phyloP scores from a whole-genome alignment of 768 basidiomycete genomes.

The Psilocybe cubensis region DNA sequence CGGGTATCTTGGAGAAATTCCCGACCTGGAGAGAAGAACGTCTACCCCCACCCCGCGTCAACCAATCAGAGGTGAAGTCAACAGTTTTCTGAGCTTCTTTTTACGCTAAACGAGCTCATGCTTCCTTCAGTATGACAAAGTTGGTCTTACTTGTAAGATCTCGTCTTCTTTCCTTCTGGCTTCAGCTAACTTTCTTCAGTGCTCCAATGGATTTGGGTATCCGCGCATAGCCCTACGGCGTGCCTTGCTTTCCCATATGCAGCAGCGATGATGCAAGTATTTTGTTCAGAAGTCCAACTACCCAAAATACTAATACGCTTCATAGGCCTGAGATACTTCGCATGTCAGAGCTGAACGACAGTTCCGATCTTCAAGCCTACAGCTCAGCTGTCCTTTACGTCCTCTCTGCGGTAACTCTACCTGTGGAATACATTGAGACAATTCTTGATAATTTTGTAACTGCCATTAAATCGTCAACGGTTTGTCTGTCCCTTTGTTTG shows the following conservation, averaged over 20 bases:
- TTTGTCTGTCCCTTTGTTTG: constrained; percentile 33
- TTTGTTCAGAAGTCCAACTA: constrained; percentile 8
- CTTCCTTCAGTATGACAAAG: constrained; percentile 74
- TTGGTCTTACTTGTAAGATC: constrained; percentile 76
- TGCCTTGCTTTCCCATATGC: constrained; percentile 78
- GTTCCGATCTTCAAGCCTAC: constrained; percentile 78
- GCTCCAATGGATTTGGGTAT: constrained; percentile 79
- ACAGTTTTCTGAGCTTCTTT: constrained; percentile 13
- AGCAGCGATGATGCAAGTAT: constrained; percentile 73
- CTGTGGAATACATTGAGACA: constrained; percentile 62
- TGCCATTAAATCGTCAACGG: constrained; percentile 80
- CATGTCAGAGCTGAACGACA: constrained; percentile 91
- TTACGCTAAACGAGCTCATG: not conserved
- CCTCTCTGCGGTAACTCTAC: constrained; percentile 80
- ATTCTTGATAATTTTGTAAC: constrained; percentile 64
- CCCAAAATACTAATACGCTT: constrained; percentile 6
- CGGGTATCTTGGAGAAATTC: constrained; percentile 59
- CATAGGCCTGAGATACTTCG: constrained; percentile 83
- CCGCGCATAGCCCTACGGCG: constrained; percentile 76
- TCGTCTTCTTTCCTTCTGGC: not conserved
- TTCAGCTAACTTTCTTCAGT: constrained; percentile 42
- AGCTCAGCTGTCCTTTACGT: constrained; percentile 82
- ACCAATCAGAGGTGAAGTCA: constrained; percentile 66
- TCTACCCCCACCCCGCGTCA: constrained; percentile 84
- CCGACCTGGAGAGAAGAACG: constrained; percentile 75